Conservation (phyloP, 2,329 filamentous ascomycete genomes). For the Neobulgaria alba region DNA sequence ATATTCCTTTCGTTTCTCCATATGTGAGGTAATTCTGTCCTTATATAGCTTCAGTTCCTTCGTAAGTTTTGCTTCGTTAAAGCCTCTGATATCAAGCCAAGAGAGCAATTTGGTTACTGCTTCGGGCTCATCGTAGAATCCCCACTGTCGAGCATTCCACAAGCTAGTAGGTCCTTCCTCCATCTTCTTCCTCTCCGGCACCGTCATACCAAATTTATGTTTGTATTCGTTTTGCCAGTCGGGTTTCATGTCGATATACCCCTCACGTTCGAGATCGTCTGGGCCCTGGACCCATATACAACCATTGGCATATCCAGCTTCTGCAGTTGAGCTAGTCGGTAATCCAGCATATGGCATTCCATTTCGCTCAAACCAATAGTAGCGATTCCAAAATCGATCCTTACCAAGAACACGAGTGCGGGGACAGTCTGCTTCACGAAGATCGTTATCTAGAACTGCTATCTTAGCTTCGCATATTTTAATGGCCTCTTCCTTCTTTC, state of each 20-base stretch:
- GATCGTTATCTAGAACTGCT: constrained; percentile 75
- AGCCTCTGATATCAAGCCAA: constrained; percentile 82
- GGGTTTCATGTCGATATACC: constrained; percentile 70
- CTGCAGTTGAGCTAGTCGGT: constrained; percentile 77
- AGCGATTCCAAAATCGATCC: constrained; percentile 95
- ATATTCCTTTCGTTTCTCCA: constrained; percentile 72
- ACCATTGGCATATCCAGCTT: constrained; percentile 85
- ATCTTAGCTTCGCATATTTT: constrained; percentile 80
- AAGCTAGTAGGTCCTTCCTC: constrained; percentile 83
- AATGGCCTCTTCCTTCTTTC: constrained; percentile 75
- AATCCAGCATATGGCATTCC: constrained; percentile 93
- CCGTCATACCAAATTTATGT: constrained; percentile 69
- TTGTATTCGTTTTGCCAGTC: constrained; percentile 70
- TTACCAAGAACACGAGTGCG: constrained; percentile 84
- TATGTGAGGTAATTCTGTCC: constrained; percentile 67
- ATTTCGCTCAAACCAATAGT: constrained; percentile 99
- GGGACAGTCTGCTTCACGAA: constrained; percentile 88
- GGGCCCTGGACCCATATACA: constrained; percentile 96
- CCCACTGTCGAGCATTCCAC: constrained; percentile 74
- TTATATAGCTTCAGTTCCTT: constrained; percentile 77
- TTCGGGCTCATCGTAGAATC: constrained; percentile 75
- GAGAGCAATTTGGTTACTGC: constrained; percentile 69
- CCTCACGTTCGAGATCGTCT: constrained; percentile 75
- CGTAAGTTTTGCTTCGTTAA: constrained; percentile 76
- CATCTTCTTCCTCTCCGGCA: constrained; percentile 72